These are phyloP conservation scores for Tagetes erecta DNA, from an alignment of 129 eudicot species.

Conservation along the genomic window DNA sequence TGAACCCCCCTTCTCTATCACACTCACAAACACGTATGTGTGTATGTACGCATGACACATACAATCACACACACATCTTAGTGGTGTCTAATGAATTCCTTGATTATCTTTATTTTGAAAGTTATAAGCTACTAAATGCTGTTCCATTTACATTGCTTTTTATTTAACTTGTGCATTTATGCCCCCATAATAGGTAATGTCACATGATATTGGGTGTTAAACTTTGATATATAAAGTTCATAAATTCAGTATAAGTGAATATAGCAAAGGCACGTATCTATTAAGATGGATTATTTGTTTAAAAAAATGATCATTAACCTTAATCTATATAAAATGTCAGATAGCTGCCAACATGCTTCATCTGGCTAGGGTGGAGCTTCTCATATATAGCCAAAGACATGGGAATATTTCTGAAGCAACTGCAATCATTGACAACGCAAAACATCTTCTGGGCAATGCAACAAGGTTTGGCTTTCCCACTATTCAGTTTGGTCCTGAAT, in stretches of 20 bases:
- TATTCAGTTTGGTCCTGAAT: constrained; percentile 1
- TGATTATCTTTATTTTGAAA: neutral
- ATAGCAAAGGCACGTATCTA: neutral
- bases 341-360: constrained; percentile 73
- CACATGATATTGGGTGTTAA: constrained; percentile 1
- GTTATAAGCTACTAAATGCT: neutral
- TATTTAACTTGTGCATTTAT: constrained; percentile 5
- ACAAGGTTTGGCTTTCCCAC: constrained; percentile 47
- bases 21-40: neutral
- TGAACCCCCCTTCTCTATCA: neutral
- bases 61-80: neutral
- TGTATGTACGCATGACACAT: too few relatives aligned
- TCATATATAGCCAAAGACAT: constrained; percentile 38
- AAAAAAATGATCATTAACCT: constrained; percentile 1
- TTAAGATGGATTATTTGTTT: neutral
- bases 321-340: constrained; percentile 27
- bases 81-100: neutral
- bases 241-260: neutral
- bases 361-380: constrained; percentile 67
- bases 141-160: neutral
- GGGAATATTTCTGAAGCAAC: constrained; percentile 43
- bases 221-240: constrained; percentile 11
- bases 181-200: neutral
- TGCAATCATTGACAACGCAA: constrained; percentile 57
- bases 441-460: constrained; percentile 50